Conservation (phyloP, 2,329 filamentous ascomycete species). For the Diaporthe aspalathi region DNA sequence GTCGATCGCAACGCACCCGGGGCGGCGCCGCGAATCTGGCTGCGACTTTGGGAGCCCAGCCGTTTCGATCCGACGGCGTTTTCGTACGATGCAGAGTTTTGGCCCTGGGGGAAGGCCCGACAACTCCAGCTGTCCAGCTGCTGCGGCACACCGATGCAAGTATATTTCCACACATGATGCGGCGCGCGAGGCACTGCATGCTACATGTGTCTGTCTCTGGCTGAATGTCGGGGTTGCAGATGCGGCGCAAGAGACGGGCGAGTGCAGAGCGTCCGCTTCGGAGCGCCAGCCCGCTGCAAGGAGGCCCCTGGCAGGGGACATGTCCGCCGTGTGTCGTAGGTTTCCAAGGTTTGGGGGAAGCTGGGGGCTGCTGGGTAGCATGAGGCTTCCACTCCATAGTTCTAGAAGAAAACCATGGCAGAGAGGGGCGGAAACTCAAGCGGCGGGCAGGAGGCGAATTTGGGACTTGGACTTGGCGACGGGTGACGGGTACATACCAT, state of each 20-base stretch:
- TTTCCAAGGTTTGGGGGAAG: neutral
- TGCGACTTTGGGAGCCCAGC: constrained; percentile 20
- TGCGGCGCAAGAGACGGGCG: neutral
- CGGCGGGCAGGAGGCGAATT: constrained; percentile 21
- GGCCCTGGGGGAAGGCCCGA: neutral
- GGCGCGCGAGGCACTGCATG: neutral
- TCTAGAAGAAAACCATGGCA: constrained; percentile 23
- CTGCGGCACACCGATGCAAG: no score
- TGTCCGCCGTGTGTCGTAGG: constrained; percentile 15
- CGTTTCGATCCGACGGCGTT: neutral
- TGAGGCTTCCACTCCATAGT: constrained; percentile 17
- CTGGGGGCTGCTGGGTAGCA: constrained; percentile 2
- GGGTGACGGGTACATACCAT: no score
- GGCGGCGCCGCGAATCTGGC: constrained; percentile 21
- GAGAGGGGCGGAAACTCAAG: constrained; percentile 28
- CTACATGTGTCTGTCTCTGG: neutral
- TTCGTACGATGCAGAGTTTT: constrained; percentile 34
- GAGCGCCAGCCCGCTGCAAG: constrained; percentile 19
- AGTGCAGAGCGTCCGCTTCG: constrained; percentile 5
- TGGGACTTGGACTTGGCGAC: constrained; percentile 17
- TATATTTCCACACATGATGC: neutral
- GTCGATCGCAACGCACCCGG: constrained; percentile 29
- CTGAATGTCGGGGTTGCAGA: neutral
- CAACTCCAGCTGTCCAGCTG: neutral
- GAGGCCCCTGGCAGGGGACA: constrained; percentile 24